Percentiles rank a stretch among this genome's conserved stretches.
These are phyloP conservation scores for Paecilomyces sp. DNA, from an alignment of 2,329 filamentous ascomycete species.

Conservation along the genomic window DNA sequence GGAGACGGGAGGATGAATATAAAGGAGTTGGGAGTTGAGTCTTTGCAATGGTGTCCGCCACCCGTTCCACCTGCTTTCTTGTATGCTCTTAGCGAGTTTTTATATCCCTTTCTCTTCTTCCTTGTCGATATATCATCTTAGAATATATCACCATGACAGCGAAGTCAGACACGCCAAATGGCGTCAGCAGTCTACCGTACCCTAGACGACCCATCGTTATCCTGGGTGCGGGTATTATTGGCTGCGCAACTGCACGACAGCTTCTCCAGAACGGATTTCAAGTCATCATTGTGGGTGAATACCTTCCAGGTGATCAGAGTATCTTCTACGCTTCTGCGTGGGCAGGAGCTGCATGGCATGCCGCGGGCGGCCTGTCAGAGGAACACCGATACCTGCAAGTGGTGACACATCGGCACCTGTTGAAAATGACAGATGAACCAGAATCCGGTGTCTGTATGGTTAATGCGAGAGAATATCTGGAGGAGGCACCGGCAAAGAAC, in stretches of 20 bases:
- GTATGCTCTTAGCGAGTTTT: not conserved
- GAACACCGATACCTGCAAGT: slow-evolving; percentile 30
- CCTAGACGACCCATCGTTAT: slow-evolving; percentile 28
- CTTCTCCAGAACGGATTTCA: slow-evolving; percentile 27
- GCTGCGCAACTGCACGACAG: slow-evolving; percentile 29
- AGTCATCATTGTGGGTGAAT: slow-evolving; percentile 29
- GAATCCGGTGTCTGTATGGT: slow-evolving; percentile 28
- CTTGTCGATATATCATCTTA: not conserved
- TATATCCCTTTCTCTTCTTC: not conserved
- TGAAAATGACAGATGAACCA: slow-evolving; percentile 26
- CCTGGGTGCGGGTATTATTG: slow-evolving; percentile 33
- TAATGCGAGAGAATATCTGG: slow-evolving; percentile 27
- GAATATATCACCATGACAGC: not conserved
- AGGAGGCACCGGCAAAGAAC: slow-evolving; percentile 21
- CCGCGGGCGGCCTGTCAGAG: slow-evolving; percentile 26
- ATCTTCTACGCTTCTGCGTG: slow-evolving; percentile 32
- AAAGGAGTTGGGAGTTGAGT: not conserved
- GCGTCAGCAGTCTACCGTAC: slow-evolving; percentile 20
- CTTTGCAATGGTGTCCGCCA: slow-evolving; percentile 1
- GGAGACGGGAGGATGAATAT: not conserved
- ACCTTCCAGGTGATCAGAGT: slow-evolving; percentile 28
- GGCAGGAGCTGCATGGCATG: slow-evolving; percentile 34
- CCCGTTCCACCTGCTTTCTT: slow-evolving; percentile 6
- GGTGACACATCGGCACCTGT: slow-evolving; percentile 25
- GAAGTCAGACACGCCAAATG: not conserved